Evolutionary conservation across 2,329 filamentous ascomycete species (phyloP).

Genomic region (Aspergillus sp.): DNA sequence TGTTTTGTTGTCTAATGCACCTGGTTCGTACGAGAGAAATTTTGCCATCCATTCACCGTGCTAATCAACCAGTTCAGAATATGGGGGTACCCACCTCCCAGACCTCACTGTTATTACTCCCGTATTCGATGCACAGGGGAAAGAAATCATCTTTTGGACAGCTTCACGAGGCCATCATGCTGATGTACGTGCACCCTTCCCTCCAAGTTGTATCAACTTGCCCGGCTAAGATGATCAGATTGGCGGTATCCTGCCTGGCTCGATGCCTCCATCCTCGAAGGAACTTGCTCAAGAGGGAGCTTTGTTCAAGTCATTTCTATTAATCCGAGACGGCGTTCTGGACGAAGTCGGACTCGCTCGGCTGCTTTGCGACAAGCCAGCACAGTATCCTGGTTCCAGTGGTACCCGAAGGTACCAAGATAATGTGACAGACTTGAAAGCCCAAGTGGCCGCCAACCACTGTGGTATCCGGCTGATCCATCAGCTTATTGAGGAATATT

Average conservation of each 20-base stretch:
- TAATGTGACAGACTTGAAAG: neutral
- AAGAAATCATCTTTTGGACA: neutral
- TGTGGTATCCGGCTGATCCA: neutral
- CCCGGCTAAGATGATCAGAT: neutral
- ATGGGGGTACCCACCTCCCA: conserved; percentile 75
- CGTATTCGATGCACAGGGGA: neutral
- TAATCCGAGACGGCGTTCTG: neutral
- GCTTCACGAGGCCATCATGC: neutral
- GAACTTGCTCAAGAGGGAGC: neutral
- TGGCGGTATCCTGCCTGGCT: neutral
- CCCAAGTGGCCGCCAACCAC: neutral
- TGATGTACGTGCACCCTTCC: neutral
- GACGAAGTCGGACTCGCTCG: neutral
- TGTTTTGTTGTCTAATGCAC: conserved; percentile 67
- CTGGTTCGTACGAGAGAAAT: conserved; percentile 56
- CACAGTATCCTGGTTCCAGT: neutral
- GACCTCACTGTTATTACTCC: conserved; percentile 68
- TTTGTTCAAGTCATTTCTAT: neutral
- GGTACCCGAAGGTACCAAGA: neutral
- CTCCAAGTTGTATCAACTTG: neutral
- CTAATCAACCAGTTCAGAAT: neutral
- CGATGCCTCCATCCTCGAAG: neutral
- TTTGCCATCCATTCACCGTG: neutral
- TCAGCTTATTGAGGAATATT: neutral
- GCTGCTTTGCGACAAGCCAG: neutral